These are phyloP conservation scores for Chondrostereum purpureum DNA, from an alignment of 1,284 basidiomycete genomes.

Conservation along the genomic window DNA sequence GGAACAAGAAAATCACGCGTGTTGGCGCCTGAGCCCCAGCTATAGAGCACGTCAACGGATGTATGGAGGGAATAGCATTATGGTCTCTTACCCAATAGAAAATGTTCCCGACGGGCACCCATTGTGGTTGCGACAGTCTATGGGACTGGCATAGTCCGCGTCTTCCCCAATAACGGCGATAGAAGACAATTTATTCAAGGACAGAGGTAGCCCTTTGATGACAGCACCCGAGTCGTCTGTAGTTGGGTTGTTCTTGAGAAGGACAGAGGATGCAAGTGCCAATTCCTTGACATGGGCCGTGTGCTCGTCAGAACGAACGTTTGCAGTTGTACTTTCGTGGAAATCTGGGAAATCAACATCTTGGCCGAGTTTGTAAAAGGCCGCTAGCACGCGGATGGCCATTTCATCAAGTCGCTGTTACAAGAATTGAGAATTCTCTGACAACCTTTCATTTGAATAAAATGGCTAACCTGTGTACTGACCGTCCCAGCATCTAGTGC, in stretches of 20 bases:
- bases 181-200: constrained; percentile 34
- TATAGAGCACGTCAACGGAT: constrained; percentile 12
- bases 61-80: neutral
- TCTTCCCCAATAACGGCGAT: constrained; percentile 40
- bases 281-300: constrained; percentile 56
- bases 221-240: constrained; percentile 25
- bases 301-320: constrained; percentile 48
- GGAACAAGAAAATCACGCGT: constrained; percentile 33
- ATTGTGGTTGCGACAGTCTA: constrained; percentile 33
- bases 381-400: constrained; percentile 57
- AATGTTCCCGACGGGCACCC: constrained; percentile 42
- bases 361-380: constrained; percentile 53
- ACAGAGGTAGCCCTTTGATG: constrained; percentile 38
- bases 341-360: constrained; percentile 46
- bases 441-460: neutral
- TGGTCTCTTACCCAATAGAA: constrained; percentile 32
- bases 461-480: constrained; percentile 35
- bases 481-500: constrained; percentile 38
- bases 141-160: constrained; percentile 30
- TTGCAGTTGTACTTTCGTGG: constrained; percentile 43
- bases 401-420: constrained; percentile 55
- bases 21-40: constrained; percentile 45
- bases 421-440: constrained; percentile 19
- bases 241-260: constrained; percentile 68
- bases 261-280: constrained; percentile 64